Evolutionary conservation across 495 filamentous ascomycete genomes (phyloP).

Genomic region (Pyrenula aspistea): DNA sequence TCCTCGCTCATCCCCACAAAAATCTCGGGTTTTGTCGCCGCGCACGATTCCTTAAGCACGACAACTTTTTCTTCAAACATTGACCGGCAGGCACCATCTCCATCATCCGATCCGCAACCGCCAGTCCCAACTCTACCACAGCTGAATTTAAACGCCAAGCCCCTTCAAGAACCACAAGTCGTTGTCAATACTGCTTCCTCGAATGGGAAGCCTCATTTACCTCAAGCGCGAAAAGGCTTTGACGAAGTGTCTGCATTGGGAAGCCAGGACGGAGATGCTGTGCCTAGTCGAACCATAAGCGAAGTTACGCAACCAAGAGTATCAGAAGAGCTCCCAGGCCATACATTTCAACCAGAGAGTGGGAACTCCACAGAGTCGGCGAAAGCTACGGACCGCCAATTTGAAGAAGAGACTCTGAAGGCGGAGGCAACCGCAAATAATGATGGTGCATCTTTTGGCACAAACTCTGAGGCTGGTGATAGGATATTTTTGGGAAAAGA

Average conservation of each 20-base stretch:
- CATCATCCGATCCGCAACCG: background rate
- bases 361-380: background rate
- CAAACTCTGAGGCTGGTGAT: background rate
- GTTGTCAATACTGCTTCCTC: background rate
- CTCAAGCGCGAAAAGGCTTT: background rate
- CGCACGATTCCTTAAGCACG: too few species aligned
- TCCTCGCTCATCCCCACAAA: background rate
- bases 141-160: background rate
- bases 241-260: background rate
- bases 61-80: too few species aligned
- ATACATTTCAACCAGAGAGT: background rate
- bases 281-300: background rate
- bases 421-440: background rate
- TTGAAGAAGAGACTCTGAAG: background rate
- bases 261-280: background rate
- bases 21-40: too few species aligned
- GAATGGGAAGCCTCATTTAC: background rate
- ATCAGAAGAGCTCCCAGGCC: background rate
- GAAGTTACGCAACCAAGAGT: background rate
- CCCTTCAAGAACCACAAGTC: background rate
- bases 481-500: background rate
- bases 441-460: background rate
- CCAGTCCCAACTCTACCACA: background rate
- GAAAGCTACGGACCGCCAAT: background rate
- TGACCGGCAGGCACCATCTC: too few species aligned